A percentile compares a stretch with the other conserved stretches of the same genome.
These are phyloP conservation scores for Globisporangium ultimum DNA, from an alignment of 352 stramenopile species.

Conservation along the genomic window DNA sequence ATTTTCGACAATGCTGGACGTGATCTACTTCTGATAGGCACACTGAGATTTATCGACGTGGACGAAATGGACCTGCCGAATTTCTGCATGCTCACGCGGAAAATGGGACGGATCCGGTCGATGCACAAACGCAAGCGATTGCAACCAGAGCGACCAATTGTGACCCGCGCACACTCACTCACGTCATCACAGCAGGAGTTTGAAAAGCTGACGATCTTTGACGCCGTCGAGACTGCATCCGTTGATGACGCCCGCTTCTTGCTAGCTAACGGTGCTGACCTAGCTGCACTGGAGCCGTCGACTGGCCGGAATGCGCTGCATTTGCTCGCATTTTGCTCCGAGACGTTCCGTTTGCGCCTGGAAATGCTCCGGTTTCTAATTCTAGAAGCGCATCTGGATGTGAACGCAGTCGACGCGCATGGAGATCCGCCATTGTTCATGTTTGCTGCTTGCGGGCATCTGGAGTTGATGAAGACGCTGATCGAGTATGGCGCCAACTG, in stretches of 20 bases:
- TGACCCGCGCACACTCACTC: not conserved
- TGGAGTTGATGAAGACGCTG: conserved; percentile 41
- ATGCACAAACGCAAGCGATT: conserved; percentile 41
- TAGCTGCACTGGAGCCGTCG: conserved; percentile 32
- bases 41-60: conserved; percentile 27
- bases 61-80: conserved; percentile 49
- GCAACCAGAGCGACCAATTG: not conserved
- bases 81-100: conserved; percentile 31
- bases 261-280: conserved; percentile 34
- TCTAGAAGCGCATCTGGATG: conserved; percentile 23
- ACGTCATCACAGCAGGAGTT: not conserved
- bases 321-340: conserved; percentile 52
- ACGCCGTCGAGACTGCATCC: conserved; percentile 48
- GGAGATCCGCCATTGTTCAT: conserved; percentile 54
- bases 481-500: conserved; percentile 25
- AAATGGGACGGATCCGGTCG: conserved; percentile 44
- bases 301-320: conserved; percentile 51
- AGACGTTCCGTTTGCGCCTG: conserved; percentile 34
- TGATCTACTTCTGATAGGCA: conserved; percentile 9
- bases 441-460: conserved; percentile 43
- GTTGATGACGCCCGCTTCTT: conserved; percentile 58
- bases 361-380: conserved; percentile 61
- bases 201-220: conserved; percentile 38
- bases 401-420: conserved; percentile 36
- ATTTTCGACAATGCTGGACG: conserved; percentile 29